These are phyloP conservation scores for Lepidium africanum DNA, from an alignment of 345 rosid genomes.

Conservation along the genomic window DNA sequence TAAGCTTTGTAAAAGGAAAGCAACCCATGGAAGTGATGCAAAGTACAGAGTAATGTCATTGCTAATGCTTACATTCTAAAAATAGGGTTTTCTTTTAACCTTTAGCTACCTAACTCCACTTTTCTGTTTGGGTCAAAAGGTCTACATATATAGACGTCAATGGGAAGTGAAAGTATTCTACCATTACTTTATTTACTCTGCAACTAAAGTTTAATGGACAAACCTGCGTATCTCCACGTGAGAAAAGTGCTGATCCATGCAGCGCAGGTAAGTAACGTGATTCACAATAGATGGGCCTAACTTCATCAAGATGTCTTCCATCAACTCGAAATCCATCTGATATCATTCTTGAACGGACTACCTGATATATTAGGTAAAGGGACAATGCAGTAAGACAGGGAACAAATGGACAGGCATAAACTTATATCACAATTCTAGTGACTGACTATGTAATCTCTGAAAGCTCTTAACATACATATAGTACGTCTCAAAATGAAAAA, in stretches of 20 bases:
- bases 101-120: not conserved
- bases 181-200: not conserved
- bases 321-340: conserved; percentile 83
- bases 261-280: conserved; percentile 57
- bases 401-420: conserved; percentile 2
- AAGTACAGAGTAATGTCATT: not conserved
- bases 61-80: not conserved
- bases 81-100: not conserved
- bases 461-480: not conserved
- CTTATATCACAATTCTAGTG: conserved; percentile 1
- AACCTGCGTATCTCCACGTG: conserved; percentile 98
- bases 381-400: conserved; percentile 10
- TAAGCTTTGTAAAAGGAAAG: not conserved
- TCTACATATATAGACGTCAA: not conserved
- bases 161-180: not conserved
- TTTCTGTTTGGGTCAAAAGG: not conserved
- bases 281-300: conserved; percentile 76
- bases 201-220: conserved; percentile 10
- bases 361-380: conserved; percentile 37
- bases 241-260: conserved; percentile 90
- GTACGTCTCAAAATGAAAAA: not conserved
- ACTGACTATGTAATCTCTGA: not conserved
- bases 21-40: not conserved
- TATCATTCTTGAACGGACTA: conserved; percentile 80
- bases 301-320: conserved; percentile 82